phyloP scores from a whole-genome alignment of 345 rosid genomes.

The Sonneratia alba region DNA sequence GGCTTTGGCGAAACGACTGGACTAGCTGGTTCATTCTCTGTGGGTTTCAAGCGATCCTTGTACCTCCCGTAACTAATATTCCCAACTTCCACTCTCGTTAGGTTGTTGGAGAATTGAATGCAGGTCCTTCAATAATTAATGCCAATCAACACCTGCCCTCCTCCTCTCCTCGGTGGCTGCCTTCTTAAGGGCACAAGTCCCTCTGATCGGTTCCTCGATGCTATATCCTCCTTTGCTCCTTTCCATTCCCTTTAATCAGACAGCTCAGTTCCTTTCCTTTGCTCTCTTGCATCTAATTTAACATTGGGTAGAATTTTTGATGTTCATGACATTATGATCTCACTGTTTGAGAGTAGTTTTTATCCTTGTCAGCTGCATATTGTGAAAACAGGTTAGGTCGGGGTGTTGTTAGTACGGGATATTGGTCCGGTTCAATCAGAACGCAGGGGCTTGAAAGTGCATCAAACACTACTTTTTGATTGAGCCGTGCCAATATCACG shows the following conservation, averaged over 20 bases:
- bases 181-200: slow-evolving; percentile 6
- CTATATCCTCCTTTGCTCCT: not conserved
- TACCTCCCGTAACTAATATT: slow-evolving; percentile 24
- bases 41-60: slow-evolving; percentile 22
- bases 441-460: slow-evolving; percentile 10
- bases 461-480: slow-evolving; percentile 34
- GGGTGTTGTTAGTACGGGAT: slow-evolving; percentile 25
- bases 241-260: not conserved
- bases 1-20: not conserved
- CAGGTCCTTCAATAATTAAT: slow-evolving; percentile 18
- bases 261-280: not conserved
- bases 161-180: not conserved
- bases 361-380: not conserved
- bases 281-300: not conserved
- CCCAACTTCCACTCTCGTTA: slow-evolving; percentile 29
- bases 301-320: not conserved
- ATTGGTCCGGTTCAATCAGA: slow-evolving; percentile 67
- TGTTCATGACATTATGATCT: not conserved
- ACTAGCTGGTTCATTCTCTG: slow-evolving; percentile 9
- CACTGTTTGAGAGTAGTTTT: too few relatives aligned
- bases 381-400: not conserved
- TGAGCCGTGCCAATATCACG: slow-evolving; percentile 78
- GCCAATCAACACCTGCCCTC: slow-evolving; percentile 11
- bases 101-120: slow-evolving; percentile 41
- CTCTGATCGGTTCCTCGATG: not conserved